phyloP scores from a whole-genome alignment of 441 rosid species.

The Breynia disticha region DNA sequence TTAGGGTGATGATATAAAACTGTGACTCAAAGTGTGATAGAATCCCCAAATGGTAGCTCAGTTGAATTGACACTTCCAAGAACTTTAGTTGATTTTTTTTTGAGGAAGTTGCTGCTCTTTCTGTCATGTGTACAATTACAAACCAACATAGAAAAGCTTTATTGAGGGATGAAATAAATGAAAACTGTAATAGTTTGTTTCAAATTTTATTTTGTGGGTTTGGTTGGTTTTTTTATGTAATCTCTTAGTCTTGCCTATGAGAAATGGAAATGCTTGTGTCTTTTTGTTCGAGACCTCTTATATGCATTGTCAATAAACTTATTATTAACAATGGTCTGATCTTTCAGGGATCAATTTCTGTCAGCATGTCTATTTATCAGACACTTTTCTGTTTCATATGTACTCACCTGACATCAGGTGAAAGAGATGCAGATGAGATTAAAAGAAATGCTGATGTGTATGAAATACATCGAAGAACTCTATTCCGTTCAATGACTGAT shows the following conservation, averaged over 20 bases:
- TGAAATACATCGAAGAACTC: constrained; percentile 69
- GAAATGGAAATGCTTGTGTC: constrained; percentile 5
- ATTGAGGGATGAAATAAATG: too few relatives aligned
- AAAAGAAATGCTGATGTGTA: constrained; percentile 74
- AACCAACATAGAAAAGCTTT: too few relatives aligned
- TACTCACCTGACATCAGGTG: constrained; percentile 74
- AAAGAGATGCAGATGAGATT: constrained; percentile 65
- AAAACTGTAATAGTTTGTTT: too few relatives aligned
- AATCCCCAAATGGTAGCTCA: too few relatives aligned
- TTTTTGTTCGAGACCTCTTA: not conserved
- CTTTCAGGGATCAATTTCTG: constrained; percentile 78
- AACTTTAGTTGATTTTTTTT: too few relatives aligned
- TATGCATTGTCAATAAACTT: not conserved
- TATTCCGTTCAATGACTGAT: constrained; percentile 41
- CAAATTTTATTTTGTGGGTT: too few relatives aligned
- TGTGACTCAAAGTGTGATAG: too few relatives aligned
- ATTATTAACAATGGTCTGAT: constrained; percentile 5
- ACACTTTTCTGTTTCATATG: constrained; percentile 67
- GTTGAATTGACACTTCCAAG: too few relatives aligned
- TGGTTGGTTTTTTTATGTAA: too few relatives aligned
- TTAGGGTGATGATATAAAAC: too few relatives aligned
- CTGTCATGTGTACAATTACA: too few relatives aligned
- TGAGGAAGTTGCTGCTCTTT: too few relatives aligned
- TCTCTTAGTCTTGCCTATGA: not conserved
- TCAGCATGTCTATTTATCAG: constrained; percentile 79